These are phyloP conservation scores for Solanum dulcamara DNA, from an alignment of 257 asterid species.

Conservation along the genomic window DNA sequence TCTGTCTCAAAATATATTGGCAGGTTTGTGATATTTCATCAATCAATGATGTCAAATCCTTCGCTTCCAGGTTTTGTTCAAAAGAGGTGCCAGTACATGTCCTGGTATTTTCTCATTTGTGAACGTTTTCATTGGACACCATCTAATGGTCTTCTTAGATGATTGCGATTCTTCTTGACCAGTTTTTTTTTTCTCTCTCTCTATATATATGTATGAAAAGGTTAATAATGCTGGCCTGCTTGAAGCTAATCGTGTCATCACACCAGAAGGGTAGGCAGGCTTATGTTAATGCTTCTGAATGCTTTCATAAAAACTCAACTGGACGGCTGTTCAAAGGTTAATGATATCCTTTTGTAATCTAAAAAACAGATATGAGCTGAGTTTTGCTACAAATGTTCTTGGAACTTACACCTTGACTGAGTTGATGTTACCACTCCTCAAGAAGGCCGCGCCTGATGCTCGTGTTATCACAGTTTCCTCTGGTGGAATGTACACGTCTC, in stretches of 20 bases:
- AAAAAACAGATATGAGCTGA: slow-evolving; percentile 58
- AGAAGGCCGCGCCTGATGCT: slow-evolving; percentile 92
- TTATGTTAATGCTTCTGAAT: not conserved
- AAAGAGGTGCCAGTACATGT: slow-evolving; percentile 67
- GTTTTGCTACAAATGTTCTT: slow-evolving; percentile 74
- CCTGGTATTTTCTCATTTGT: slow-evolving; percentile 38
- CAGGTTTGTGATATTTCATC: slow-evolving; percentile 86
- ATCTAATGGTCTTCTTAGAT: not conserved
- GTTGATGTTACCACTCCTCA: slow-evolving; percentile 64
- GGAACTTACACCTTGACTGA: slow-evolving; percentile 81
- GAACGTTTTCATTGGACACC: not conserved
- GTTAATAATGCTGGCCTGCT: slow-evolving; percentile 91
- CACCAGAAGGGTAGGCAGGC: slow-evolving; percentile 71
- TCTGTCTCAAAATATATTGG: not conserved
- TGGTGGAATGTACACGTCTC: slow-evolving; percentile 94
- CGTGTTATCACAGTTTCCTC: slow-evolving; percentile 91
- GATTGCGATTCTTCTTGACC: not conserved
- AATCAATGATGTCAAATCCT: slow-evolving; percentile 53
- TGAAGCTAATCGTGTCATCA: slow-evolving; percentile 42
- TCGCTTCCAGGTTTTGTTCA: slow-evolving; percentile 57
- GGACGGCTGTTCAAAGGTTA: not conserved
- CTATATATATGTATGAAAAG: slow-evolving; percentile 16
- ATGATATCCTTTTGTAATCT: not conserved
- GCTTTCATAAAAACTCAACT: not conserved
- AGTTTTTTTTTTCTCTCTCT: not conserved